Conservation (phyloP, 192 early-diverging fungal genomes). For the Phlyctochytrium bullatum region DNA sequence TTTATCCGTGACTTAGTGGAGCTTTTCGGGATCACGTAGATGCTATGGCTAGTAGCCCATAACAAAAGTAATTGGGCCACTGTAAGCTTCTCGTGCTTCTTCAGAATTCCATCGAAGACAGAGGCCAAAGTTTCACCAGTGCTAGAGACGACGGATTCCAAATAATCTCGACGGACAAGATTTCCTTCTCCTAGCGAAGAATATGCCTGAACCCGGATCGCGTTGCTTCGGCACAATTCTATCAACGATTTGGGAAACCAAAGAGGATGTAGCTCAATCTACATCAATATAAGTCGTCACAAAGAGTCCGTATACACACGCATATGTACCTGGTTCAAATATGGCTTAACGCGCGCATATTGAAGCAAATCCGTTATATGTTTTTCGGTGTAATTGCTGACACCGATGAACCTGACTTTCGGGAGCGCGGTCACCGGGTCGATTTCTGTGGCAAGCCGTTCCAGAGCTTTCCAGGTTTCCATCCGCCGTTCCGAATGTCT, state of each 20-base stretch:
- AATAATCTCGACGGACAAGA: conserved; percentile 5
- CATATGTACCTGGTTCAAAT: conserved; percentile 15
- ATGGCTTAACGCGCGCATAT: conserved; percentile 5
- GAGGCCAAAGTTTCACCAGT: background rate
- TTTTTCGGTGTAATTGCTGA: conserved; percentile 60
- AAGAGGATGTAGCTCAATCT: conserved; percentile 44
- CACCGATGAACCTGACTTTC: conserved; percentile 62
- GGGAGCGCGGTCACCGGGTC: background rate
- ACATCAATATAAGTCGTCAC: conserved; percentile 7
- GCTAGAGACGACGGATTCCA: background rate
- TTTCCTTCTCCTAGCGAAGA: conserved; percentile 36
- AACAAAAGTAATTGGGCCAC: conserved; percentile 36
- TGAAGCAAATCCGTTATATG: conserved; percentile 56
- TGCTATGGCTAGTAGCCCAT: conserved; percentile 28
- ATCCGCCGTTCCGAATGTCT: conserved; percentile 28
- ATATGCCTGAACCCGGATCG: conserved; percentile 37
- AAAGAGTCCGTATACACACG: background rate
- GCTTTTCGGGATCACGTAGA: conserved; percentile 36
- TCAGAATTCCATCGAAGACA: background rate
- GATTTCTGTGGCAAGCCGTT: conserved; percentile 30
- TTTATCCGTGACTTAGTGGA: conserved; percentile 19
- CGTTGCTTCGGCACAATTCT: conserved; percentile 13
- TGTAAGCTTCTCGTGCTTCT: background rate
- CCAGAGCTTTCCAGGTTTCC: conserved; percentile 38
- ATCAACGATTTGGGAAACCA: conserved; percentile 11